These are phyloP conservation scores for Gaertneriomyces sp. DNA, from an alignment of 192 early-diverging fungal species.

Conservation along the genomic window DNA sequence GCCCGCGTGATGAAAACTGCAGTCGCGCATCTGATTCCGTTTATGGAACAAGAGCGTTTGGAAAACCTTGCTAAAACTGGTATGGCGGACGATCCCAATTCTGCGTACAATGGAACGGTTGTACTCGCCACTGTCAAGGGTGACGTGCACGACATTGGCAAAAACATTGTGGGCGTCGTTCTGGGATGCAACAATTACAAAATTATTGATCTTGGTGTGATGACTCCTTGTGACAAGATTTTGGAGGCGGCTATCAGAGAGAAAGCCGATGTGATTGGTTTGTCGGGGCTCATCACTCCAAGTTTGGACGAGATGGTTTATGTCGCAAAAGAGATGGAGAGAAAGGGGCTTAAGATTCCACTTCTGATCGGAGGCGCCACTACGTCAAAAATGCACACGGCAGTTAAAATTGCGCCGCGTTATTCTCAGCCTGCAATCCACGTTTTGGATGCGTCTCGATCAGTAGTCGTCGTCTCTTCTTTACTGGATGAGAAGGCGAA, in stretches of 20 bases:
- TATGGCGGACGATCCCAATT: constrained; percentile 57
- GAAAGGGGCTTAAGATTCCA: constrained; percentile 79
- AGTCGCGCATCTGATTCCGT: constrained; percentile 92
- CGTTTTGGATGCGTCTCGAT: constrained; percentile 85
- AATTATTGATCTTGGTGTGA: constrained; percentile 92
- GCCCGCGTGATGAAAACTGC: constrained; percentile 93
- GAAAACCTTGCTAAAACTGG: constrained; percentile 55
- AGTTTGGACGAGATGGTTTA: constrained; percentile 97
- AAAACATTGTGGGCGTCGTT: constrained; percentile 96
- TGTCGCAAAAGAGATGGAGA: constrained; percentile 90
- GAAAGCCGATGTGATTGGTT: constrained; percentile 89
- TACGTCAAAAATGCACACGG: constrained; percentile 93
- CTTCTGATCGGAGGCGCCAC: constrained; percentile 94
- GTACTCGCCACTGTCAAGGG: constrained; percentile 96
- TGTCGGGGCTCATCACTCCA: constrained; percentile 91
- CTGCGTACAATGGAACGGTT: constrained; percentile 81
- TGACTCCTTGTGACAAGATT: constrained; percentile 93
- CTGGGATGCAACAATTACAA: constrained; percentile 97
- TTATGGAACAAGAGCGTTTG: constrained; percentile 88
- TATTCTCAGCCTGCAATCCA: constrained; percentile 80
- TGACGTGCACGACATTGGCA: constrained; percentile 97
- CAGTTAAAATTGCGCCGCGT: constrained; percentile 92
- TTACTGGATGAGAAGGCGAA: constrained; percentile 70
- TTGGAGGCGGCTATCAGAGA: constrained; percentile 81
- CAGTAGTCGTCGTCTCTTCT: constrained; percentile 86